Evolutionary conservation across 345 rosid genomes (phyloP), one percentile per base, ranked within the genome.

Genomic region (Luvunga scandens): DNA sequence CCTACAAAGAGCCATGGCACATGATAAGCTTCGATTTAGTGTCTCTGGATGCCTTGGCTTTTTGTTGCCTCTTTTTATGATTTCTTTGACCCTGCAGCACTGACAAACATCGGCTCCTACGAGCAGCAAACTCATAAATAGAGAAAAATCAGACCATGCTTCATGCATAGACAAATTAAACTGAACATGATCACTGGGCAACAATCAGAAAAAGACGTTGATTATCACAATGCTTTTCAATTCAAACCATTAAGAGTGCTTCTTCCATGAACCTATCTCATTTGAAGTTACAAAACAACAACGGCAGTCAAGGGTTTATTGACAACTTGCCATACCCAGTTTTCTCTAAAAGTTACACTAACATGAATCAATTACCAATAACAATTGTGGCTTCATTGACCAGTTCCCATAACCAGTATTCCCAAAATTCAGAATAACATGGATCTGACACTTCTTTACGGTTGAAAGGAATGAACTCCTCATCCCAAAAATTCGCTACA

Each of bases 41-140:
- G 34, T 36, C 66, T 61, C 50, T 8, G 28, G 12, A 18, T 62
- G 67, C 56, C 64, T 53, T 68, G 63, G 31, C 72, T 1, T 55
- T 16, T 34, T 25, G 48, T 67, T 50, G 71, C 68, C 73, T 81
- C 56, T 39, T 28, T 66, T 28, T 39, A n/a, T 39, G 60, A 38
- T 48, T 36, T 30, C 73, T 28, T 66, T 7, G 55, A 70, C 60
- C 56, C 83, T 74, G 71, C 13, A 75, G 73, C 66, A 69, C 36
- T 9, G 55, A 27, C 38, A 73, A 62, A 69, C 2, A 69, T 73
- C 60, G 39, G 55, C 73, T 69, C 28, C 13, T 45, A 28, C 16
- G 33, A 45, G 56, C 2, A 22, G 27, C 28, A 22, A 55, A 77
- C 55, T 38, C 25, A 2, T 73, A 9, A 36, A 36, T 59, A 45